Conservation (phyloP, 495 filamentous ascomycete genomes). For the Xylaria venustula region DNA sequence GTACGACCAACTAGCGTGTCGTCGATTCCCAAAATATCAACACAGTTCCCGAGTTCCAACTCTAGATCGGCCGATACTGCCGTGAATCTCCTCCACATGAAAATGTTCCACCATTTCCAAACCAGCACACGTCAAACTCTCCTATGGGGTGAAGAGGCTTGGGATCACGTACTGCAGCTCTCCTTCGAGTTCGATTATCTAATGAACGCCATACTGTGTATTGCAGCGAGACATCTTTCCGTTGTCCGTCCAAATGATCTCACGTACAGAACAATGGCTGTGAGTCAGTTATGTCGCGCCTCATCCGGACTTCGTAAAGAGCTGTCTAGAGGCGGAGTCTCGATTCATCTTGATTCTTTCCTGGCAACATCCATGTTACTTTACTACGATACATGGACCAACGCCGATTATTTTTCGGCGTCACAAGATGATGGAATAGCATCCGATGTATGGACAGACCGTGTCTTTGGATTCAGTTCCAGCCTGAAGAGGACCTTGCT, state of each 20-base stretch:
- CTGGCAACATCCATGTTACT: slow-evolving; percentile 9
- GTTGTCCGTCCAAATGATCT: slow-evolving; percentile 4
- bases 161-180: slow-evolving; percentile 14
- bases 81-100: slow-evolving; percentile 10
- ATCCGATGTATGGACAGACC: slow-evolving; percentile 5
- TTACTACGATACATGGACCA: slow-evolving; percentile 16
- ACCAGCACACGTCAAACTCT: slow-evolving; percentile 4
- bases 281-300: slow-evolving; percentile 7
- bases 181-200: slow-evolving; percentile 15
- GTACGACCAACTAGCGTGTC: neutral
- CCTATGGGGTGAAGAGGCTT: slow-evolving; percentile 4
- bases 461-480: slow-evolving; percentile 10
- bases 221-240: slow-evolving; percentile 13
- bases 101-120: slow-evolving; percentile 15
- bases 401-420: slow-evolving; percentile 6
- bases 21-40: neutral
- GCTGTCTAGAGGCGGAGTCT: neutral
- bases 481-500: slow-evolving; percentile 10
- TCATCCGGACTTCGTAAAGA: slow-evolving; percentile 8
- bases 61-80: neutral
- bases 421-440: neutral
- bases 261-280: slow-evolving; percentile 3
- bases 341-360: slow-evolving; percentile 12
- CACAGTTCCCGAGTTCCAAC: neutral
- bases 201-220: slow-evolving; percentile 15